Evolutionary conservation across 768 basidiomycete species (phyloP), one percentile per base, ranked within the genome.

Genomic region (Phanerochaete carnosa): DNA sequence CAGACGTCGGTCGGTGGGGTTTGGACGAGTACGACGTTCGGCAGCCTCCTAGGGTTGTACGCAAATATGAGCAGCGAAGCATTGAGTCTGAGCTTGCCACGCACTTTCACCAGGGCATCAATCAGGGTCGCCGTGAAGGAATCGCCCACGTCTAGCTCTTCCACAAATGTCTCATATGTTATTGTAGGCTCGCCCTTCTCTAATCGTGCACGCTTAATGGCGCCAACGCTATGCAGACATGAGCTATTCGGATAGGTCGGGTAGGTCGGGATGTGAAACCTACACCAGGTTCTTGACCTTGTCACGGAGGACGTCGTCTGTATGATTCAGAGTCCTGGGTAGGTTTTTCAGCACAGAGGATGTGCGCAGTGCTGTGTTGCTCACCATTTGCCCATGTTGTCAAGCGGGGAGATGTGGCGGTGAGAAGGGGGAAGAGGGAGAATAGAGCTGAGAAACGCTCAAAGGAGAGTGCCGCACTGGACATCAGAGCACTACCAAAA

Each of bases 251-350:
- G 11, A 8, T 19, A 4, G 39, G 16, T 12, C 6, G 13, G 7
- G 13, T 13, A 35, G 7, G 33, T 9, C 19, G 39, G 39, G 19
- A 43, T 4, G 19, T 9, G 19, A 32, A 45, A 67, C 90, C 69
- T 83, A 93, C 91, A 92, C 86, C 67, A 93, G 69, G 65, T 77
- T 84, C 75, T 87, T 90, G 65, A 93, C 79, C 83, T 92, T 93
- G 61, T 83, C 77, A 65, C 82, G 80, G 11, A 93, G 75, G 35
- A 92, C 84, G 68, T 89, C 83, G 74, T 93, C 91, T 62, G 83
- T 80, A 68, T 88, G 84, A 70, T 85, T 83, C 45, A 83, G 74
- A 19, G 88, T 89, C 90, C 90, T 92, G 68, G 46, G 28, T 25
- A 47, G 33, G 26, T 56, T 33, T 7, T 19, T 59, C 26, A 57